Conservation (phyloP, 2,329 filamentous ascomycete genomes). For the Periconia sp. region DNA sequence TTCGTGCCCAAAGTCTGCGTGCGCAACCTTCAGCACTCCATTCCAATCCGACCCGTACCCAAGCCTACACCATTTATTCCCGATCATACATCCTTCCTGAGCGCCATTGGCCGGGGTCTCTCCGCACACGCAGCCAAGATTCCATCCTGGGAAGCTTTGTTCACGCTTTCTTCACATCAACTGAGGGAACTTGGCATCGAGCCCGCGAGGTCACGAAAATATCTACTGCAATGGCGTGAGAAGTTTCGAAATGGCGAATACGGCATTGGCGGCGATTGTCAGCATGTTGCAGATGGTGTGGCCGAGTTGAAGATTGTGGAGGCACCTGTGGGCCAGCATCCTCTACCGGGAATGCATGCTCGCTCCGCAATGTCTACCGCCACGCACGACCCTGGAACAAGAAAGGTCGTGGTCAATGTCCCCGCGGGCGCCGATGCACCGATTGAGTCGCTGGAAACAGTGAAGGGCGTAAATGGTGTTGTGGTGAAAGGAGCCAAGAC, state of each 20-base stretch:
- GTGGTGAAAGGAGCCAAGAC: conserved; percentile 67
- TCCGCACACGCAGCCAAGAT: conserved; percentile 83
- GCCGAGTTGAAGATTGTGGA: conserved; percentile 62
- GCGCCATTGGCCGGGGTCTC: conserved; percentile 84
- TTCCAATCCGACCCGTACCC: conserved; percentile 56
- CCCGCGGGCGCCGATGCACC: conserved; percentile 44
- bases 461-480: conserved; percentile 64
- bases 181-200: conserved; percentile 82
- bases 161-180: conserved; percentile 75
- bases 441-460: conserved; percentile 46
- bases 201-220: conserved; percentile 77
- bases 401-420: conserved; percentile 63
- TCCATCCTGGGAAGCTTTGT: conserved; percentile 85
- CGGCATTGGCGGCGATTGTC: conserved; percentile 81
- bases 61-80: conserved; percentile 82
- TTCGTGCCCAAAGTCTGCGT: conserved; percentile 31
- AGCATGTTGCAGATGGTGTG: conserved; percentile 64
- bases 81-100: conserved; percentile 82
- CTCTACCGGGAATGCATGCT: conserved; percentile 24
- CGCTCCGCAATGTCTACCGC: conserved; percentile 49
- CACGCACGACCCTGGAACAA: conserved; percentile 57
- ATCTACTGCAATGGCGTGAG: conserved; percentile 85
- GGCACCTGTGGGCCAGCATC: conserved; percentile 46
- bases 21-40: conserved; percentile 43
- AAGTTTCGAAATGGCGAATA: conserved; percentile 76